A percentile compares a stretch with the other conserved stretches of the same genome.
These are phyloP conservation scores for Bromus sterilis DNA, from an alignment of 176 grass and related monocot species.

Conservation along the genomic window DNA sequence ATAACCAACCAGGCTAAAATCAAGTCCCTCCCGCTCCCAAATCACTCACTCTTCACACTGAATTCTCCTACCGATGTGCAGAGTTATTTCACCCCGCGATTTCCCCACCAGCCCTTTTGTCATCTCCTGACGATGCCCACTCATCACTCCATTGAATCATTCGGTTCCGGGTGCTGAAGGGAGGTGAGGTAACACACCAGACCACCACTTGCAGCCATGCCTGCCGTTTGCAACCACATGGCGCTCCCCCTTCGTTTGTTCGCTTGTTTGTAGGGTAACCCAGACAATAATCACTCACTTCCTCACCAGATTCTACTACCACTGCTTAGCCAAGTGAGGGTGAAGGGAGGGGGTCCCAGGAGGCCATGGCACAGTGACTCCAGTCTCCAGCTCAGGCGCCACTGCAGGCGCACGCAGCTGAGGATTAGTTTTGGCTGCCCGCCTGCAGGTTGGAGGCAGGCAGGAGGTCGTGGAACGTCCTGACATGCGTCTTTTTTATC, in stretches of 20 bases:
- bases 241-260: constrained; percentile 1
- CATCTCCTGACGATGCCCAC: too few species aligned
- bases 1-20: neutral
- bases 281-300: neutral
- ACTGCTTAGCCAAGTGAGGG: neutral
- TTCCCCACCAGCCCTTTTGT: neutral
- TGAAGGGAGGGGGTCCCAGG: neutral
- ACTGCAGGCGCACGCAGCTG: constrained; percentile 14
- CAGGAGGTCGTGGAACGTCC: constrained; percentile 16
- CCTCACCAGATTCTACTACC: neutral
- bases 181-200: constrained; percentile 5
- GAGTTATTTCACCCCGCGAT: neutral
- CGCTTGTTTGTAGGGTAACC: neutral
- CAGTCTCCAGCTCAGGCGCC: constrained; percentile 13
- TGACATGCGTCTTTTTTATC: constrained; percentile 18
- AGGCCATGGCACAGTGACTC: neutral
- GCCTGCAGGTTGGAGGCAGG: neutral
- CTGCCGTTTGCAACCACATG: constrained; percentile 12
- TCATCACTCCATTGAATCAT: neutral
- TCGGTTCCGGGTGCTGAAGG: neutral
- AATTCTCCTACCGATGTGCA: neutral
- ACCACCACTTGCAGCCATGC: constrained; percentile 15
- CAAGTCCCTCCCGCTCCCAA: neutral
- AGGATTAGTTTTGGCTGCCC: constrained; percentile 2
- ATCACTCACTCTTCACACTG: neutral